phyloP scores from a whole-genome alignment of 805 yeast species.

The Metschnikowia cubensis region DNA sequence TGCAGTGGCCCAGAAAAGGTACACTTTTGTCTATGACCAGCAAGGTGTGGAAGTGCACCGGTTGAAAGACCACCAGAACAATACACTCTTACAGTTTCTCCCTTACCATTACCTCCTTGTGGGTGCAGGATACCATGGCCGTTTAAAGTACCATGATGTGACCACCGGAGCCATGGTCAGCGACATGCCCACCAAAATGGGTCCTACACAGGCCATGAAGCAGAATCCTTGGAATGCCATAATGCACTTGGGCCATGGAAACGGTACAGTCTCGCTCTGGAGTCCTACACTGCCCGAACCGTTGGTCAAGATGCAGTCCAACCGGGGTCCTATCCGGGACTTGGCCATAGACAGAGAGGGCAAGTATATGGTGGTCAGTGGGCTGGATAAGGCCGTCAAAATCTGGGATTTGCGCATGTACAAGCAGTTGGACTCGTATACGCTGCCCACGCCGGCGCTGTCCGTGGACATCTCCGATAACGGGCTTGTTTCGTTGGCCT shows the following conservation, averaged over 20 bases:
- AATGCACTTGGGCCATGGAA: constrained; percentile 87
- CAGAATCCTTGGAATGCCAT: constrained; percentile 97
- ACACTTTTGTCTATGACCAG: constrained; percentile 87
- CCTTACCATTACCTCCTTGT: constrained; percentile 90
- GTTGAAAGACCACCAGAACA: constrained; percentile 84
- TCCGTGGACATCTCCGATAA: constrained; percentile 79
- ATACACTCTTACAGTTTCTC: constrained; percentile 75
- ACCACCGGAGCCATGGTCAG: constrained; percentile 85
- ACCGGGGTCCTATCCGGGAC: constrained; percentile 84
- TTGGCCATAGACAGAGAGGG: constrained; percentile 90
- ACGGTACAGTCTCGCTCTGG: constrained; percentile 92
- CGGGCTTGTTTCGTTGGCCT: constrained; percentile 82
- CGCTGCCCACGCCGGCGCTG: constrained; percentile 80
- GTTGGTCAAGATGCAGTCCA: constrained; percentile 72
- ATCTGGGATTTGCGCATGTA: constrained; percentile 92
- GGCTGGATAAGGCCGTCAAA: constrained; percentile 78
- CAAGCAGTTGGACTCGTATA: constrained; percentile 66
- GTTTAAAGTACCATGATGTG: constrained; percentile 88
- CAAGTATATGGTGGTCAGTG: constrained; percentile 87
- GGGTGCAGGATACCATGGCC: constrained; percentile 87
- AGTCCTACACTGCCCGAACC: constrained; percentile 86
- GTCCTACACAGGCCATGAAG: constrained; percentile 83
- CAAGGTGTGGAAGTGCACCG: constrained; percentile 90
- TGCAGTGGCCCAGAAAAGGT: constrained; percentile 96
- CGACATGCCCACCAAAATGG: constrained; percentile 81